Percentiles rank a stretch among this genome's conserved stretches.
phyloP scores from a whole-genome alignment of 148 eudicot genomes.

The Salicornia ramosissima region DNA sequence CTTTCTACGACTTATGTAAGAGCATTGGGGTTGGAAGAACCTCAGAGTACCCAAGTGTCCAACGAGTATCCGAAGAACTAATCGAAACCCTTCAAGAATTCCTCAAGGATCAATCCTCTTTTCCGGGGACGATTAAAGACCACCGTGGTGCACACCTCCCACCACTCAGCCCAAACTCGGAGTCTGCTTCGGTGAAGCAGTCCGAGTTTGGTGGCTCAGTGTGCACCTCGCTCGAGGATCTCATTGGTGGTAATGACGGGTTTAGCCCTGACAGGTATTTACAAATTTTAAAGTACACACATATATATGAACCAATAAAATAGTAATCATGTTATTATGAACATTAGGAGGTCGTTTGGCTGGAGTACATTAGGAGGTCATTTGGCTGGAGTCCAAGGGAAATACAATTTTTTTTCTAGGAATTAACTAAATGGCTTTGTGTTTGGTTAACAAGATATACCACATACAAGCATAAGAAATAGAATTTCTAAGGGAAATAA shows the following conservation, averaged over 20 bases:
- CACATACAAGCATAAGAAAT: no score
- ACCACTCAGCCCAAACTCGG: constrained; percentile 22
- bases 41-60: constrained; percentile 69
- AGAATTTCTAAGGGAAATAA: no score
- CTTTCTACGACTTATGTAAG: constrained; percentile 53
- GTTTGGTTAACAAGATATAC: no score
- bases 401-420: no score
- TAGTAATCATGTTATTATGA: no score
- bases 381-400: no score
- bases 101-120: constrained; percentile 68
- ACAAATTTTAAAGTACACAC: no score
- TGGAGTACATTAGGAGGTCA: no score
- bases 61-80: constrained; percentile 50
- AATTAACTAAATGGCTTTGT: no score
- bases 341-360: no score
- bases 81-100: constrained; percentile 62
- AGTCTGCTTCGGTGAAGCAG: constrained; percentile 14
- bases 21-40: constrained; percentile 54
- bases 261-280: constrained; percentile 56
- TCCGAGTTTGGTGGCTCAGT: constrained; percentile 32
- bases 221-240: constrained; percentile 50
- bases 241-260: constrained; percentile 42
- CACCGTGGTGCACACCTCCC: constrained; percentile 26
- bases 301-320: no score
- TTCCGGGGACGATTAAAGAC: constrained; percentile 21